Evolutionary conservation across 2,329 filamentous ascomycete genomes (phyloP), one percentile per base, ranked within the genome.

Genomic region (Bipolaris victoriae): DNA sequence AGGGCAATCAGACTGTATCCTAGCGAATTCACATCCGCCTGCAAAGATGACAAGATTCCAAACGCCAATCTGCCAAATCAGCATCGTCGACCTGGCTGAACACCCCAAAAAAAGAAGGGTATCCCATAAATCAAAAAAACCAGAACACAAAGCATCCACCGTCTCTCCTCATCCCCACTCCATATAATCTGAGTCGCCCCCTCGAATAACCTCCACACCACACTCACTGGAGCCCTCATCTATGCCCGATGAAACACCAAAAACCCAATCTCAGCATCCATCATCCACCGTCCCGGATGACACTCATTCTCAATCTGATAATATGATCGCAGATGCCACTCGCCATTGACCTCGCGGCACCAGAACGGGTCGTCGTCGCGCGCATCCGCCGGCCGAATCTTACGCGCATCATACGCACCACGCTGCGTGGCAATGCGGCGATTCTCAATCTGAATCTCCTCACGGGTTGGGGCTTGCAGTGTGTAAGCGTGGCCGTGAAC

Each of bases 281-380:
- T 73, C 43, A 64, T 55, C 76, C 76, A 78, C 11, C 66, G 61
- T 1, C 76, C 76, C 3, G 76, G 76, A 13, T 74, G 61, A 47
- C 72, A 74, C 55, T 75, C 73, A 22, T 74, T 73, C 65, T 77
- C 72, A 43, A 78, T 78, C 63, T 71, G 69, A 33, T 75, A 75
- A 66, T 64, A 76, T 3, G 65, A 66, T 22, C 74, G 62, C 20
- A 76, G 58, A 54, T 74, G 70, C 70, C 72, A 74, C 52, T 71
- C 67, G 40, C 76, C 76, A 49, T 74, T 73, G 20, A 66, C 53
- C 60, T 78, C 76, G n/a, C 62, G 64, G 58, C 71, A 73, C 74
- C 74, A 77, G 53, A 77, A 77, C 3, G 68, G 64, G 49, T 76
- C 71, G 40, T 76, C 72, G 31, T 68, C 64, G 16, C 60, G 63